phyloP scores from a whole-genome alignment of 2,329 filamentous ascomycete species.

The Trichoderma sp. region DNA sequence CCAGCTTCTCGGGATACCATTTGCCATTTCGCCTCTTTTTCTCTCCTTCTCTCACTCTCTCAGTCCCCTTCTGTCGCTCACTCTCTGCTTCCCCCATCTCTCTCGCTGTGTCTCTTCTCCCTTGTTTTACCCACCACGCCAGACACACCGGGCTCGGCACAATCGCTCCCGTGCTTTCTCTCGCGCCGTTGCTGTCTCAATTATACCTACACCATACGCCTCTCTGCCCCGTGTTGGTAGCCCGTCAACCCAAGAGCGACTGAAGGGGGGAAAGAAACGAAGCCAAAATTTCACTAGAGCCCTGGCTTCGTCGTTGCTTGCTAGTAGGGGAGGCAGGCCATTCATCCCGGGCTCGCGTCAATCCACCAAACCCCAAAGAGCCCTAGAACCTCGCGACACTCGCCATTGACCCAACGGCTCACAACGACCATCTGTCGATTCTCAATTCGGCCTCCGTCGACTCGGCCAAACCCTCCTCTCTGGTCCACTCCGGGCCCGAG shows the following conservation, averaged over 20 bases:
- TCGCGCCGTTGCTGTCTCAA: background rate
- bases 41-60: background rate
- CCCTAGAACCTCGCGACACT: slow-evolving; percentile 17
- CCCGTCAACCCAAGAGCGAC: background rate
- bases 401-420: slow-evolving; percentile 17
- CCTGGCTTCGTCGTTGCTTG: slow-evolving; percentile 4
- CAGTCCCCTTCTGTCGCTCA: background rate
- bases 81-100: background rate
- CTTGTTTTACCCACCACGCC: background rate
- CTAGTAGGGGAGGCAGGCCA: slow-evolving; percentile 9
- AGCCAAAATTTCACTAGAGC: background rate
- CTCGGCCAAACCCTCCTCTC: background rate
- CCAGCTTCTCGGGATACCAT: slow-evolving; percentile 8
- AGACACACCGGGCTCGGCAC: background rate
- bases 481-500: slow-evolving; percentile 8
- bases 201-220: background rate
- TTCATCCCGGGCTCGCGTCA: slow-evolving; percentile 12
- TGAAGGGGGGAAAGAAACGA: background rate
- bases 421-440: slow-evolving; percentile 6
- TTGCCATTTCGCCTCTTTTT: background rate
- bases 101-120: background rate
- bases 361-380: slow-evolving; percentile 9
- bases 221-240: background rate
- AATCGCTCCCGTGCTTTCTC: background rate
- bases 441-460: slow-evolving; percentile 5